Base-by-base conservation (phyloP, 352 stramenopile genomes). In the Pelagophyceae sp. region DNA sequence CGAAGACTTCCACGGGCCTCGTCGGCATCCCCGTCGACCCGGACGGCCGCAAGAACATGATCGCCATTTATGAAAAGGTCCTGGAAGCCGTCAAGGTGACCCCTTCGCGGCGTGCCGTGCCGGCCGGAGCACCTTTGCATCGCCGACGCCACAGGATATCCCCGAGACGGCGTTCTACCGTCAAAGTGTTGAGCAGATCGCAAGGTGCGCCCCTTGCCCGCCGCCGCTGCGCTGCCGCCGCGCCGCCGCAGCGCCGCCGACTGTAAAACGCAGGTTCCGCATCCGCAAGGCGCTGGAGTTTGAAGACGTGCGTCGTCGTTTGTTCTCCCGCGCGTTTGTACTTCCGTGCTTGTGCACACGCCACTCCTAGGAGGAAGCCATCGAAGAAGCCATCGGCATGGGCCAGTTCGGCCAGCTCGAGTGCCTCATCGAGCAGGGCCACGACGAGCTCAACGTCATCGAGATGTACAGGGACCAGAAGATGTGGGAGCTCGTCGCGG, bases 361-460 rank as follows among this genome's bases (percentile, higher is more conserved):
- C n/a, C 29, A 1, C 61, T 3, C 29, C 15, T 60, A 94, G 86
- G 89, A 94, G 82, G 80, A 86, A 61, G 82, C 85, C 38, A 92
- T 94, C 81, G 89, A 94, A 81, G 87, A 87, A 75, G 84, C 86
- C 77, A 93, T 94, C 80, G 92, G 91, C 84, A 93, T 89, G 80
- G 89, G 89, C 20, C 89, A 94, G 80, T n/a, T n/a, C n/a, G 89
- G 89, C 20, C 45, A 54, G 45, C 82, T 94, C 51, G 89, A 94
- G 78, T 88, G 93, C 80, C 85, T 94, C 67, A 92, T 94, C 50
- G 88, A 92, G 72, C 88, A 94, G 45, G 45, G 45, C 45, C 11
- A 54, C 11, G 45, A 23, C 45, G 45, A 54, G 23, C 45, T 54
- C 45, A 54, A 23, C 45, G 11, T 11, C 45, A 54, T 54, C 45